phyloP scores from a whole-genome alignment of 306 rosid species.

The Benincasa hispida region DNA sequence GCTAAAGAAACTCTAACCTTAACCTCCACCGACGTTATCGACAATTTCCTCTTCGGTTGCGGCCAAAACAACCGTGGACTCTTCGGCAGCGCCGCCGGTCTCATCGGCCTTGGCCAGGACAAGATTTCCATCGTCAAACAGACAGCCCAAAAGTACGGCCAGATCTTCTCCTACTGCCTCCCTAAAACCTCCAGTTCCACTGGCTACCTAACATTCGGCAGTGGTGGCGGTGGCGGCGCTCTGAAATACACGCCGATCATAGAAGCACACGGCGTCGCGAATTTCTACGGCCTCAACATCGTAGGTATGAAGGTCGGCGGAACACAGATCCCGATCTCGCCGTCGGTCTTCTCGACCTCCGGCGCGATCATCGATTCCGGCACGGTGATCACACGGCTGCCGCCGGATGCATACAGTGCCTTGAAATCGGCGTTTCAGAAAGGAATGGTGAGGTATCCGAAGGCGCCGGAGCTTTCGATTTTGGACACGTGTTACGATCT shows the following conservation, averaged over 20 bases:
- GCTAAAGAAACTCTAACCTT: conserved; percentile 32
- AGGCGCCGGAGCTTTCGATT: conserved; percentile 13
- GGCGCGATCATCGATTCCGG: conserved; percentile 70
- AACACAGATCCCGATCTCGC: conserved; percentile 15
- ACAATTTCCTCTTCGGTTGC: conserved; percentile 44
- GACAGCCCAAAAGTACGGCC: conserved; percentile 31
- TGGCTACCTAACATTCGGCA: conserved; percentile 39
- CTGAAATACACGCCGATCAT: conserved; percentile 43
- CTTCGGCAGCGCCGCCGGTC: conserved; percentile 45
- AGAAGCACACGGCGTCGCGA: neutral
- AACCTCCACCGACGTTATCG: conserved; percentile 11
- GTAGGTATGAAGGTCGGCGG: conserved; percentile 31
- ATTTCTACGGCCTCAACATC: conserved; percentile 40
- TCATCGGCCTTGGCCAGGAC: conserved; percentile 71
- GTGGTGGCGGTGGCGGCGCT: neutral
- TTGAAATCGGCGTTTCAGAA: conserved; percentile 20
- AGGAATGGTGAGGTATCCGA: conserved; percentile 32
- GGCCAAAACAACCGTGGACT: conserved; percentile 65
- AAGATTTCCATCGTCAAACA: conserved; percentile 53
- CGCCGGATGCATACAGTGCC: conserved; percentile 36
- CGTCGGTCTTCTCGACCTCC: conserved; percentile 23
- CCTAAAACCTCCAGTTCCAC: conserved; percentile 42
- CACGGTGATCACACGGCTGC: conserved; percentile 52
- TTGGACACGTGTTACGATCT: conserved; percentile 67
- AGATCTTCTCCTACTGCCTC: conserved; percentile 58